These are phyloP conservation scores for Phytophthora niederhauseri DNA, from an alignment of 352 stramenopile genomes.

Conservation along the genomic window DNA sequence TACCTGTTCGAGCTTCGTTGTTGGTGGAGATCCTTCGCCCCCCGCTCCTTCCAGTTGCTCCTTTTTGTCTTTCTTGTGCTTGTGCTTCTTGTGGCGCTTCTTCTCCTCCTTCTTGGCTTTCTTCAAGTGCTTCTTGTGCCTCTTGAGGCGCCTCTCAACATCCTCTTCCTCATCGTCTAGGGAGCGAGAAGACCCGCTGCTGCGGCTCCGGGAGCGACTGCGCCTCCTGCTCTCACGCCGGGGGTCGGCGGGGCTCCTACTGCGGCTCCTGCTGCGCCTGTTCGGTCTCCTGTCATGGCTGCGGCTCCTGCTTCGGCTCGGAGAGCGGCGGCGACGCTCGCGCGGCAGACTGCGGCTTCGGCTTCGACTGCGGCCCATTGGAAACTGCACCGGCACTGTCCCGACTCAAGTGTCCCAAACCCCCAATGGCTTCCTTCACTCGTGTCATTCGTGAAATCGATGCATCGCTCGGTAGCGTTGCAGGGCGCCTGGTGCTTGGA, in stretches of 20 bases:
- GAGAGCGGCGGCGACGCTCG: slow-evolving; percentile 3
- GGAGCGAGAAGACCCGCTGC: slow-evolving; percentile 2
- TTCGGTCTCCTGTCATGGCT: slow-evolving; percentile 10
- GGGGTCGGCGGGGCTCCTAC: slow-evolving; percentile 16
- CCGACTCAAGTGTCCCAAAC: slow-evolving; percentile 1
- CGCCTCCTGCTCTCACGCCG: background rate
- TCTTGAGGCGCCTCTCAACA: slow-evolving; percentile 21
- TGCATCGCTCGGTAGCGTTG: too few relatives aligned
- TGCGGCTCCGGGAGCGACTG: slow-evolving; percentile 23
- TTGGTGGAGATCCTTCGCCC: background rate
- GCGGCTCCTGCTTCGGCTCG: slow-evolving; percentile 23
- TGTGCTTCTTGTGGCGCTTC: slow-evolving; percentile 36
- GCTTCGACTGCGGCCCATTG: slow-evolving; percentile 30
- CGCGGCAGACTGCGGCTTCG: slow-evolving; percentile 19
- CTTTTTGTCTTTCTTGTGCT: slow-evolving; percentile 33
- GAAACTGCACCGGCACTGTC: slow-evolving; percentile 18
- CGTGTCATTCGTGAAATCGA: too few relatives aligned
- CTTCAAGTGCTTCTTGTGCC: slow-evolving; percentile 27
- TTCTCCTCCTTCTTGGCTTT: slow-evolving; percentile 39
- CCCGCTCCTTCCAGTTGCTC: background rate
- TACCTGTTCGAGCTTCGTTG: background rate
- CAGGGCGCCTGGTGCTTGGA: too few relatives aligned
- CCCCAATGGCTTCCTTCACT: too few relatives aligned
- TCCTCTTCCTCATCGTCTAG: slow-evolving; percentile 13
- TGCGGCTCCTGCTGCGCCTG: slow-evolving; percentile 26